A percentile compares a stretch with the other conserved stretches of the same genome.
phyloP scores from a whole-genome alignment of 192 early-diverging fungal species.

The Backusella tarrabulga region DNA sequence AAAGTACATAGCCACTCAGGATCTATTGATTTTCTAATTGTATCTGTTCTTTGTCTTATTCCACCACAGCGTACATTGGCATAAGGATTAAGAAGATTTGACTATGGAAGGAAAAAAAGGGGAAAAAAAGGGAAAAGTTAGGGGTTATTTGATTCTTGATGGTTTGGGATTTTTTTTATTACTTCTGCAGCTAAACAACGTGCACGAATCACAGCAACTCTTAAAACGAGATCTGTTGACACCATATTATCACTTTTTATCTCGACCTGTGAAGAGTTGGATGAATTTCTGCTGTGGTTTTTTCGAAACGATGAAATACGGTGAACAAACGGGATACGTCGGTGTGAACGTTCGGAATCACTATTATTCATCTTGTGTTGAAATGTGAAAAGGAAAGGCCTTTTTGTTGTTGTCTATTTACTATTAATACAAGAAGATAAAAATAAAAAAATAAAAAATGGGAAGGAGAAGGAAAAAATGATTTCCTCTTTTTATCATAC shows the following conservation, averaged over 20 bases:
- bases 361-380: neutral
- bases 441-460: neutral
- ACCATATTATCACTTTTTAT: neutral
- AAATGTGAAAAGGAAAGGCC: neutral
- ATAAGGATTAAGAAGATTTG: slow-evolving; percentile 32
- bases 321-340: slow-evolving; percentile 10
- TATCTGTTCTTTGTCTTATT: slow-evolving; percentile 57
- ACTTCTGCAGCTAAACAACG: slow-evolving; percentile 1
- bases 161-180: neutral
- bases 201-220: slow-evolving; percentile 4
- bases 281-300: neutral
- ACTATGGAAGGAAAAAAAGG: neutral
- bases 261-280: neutral
- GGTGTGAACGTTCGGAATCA: neutral
- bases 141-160: neutral
- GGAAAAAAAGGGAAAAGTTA: neutral
- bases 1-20: slow-evolving; percentile 66
- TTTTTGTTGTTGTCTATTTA: neutral
- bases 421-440: neutral
- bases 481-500: neutral
- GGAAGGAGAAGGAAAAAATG: neutral
- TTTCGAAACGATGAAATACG: slow-evolving; percentile 6
- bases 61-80: slow-evolving; percentile 56
- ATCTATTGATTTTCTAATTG: slow-evolving; percentile 54
- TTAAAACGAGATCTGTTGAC: slow-evolving; percentile 4